phyloP scores from a whole-genome alignment of 2,329 filamentous ascomycete species.

The Lomentospora prolificans region DNA sequence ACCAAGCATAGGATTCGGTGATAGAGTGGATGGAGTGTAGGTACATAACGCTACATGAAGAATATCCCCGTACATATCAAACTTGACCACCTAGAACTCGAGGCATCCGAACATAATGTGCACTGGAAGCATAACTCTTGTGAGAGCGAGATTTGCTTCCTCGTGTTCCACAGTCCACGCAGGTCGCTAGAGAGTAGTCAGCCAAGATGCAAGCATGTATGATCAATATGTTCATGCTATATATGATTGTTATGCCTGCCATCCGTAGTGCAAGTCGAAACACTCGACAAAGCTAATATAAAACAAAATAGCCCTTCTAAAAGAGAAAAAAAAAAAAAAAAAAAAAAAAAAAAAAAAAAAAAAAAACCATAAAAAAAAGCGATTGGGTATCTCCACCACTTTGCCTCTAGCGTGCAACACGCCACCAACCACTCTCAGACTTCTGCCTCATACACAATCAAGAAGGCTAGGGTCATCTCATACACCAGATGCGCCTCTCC shows the following conservation, averaged over 20 bases:
- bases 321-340: neutral
- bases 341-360: neutral
- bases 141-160: too few relatives aligned
- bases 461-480: too few relatives aligned
- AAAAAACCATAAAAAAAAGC: neutral
- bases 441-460: neutral
- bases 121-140: too few relatives aligned
- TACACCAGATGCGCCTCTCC: too few relatives aligned
- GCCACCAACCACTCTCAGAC: neutral
- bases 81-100: too few relatives aligned
- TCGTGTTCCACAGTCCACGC: too few relatives aligned
- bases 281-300: neutral
- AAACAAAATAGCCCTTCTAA: neutral
- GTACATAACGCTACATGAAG: too few relatives aligned
- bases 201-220: neutral
- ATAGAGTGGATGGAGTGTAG: too few relatives aligned
- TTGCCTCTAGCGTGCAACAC: neutral
- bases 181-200: too few relatives aligned
- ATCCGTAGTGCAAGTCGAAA: neutral
- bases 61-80: too few relatives aligned
- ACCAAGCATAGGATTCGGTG: too few relatives aligned
- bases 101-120: too few relatives aligned
- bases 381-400: constrained; percentile 8
- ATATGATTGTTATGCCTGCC: neutral
- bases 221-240: neutral